These are phyloP conservation scores for Cladosporium sphaerospermum DNA, from an alignment of 2,329 filamentous ascomycete species.

Conservation along the genomic window DNA sequence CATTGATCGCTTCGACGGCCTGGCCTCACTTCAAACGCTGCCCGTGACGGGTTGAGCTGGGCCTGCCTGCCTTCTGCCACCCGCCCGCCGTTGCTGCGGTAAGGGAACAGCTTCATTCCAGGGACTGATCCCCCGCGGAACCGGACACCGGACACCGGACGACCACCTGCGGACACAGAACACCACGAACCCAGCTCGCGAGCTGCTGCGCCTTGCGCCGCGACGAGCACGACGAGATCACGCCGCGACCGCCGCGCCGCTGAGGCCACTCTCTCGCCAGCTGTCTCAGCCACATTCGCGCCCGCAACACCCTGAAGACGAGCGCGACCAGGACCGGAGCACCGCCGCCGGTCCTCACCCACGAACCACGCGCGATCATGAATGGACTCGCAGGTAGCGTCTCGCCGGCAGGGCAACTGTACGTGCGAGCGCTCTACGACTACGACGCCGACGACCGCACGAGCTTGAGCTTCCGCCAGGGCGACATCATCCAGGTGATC, in stretches of 20 bases:
- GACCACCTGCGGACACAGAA: neutral
- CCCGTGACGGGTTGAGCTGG: conserved; percentile 10
- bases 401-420: conserved; percentile 57
- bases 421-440: conserved; percentile 92
- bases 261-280: conserved; percentile 5
- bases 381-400: conserved; percentile 45
- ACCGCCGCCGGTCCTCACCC: conserved; percentile 1
- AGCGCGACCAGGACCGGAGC: conserved; percentile 4
- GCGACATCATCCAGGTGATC: conserved; percentile 96
- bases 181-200: neutral
- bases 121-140: conserved; percentile 1
- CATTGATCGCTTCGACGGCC: neutral
- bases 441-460: conserved; percentile 97
- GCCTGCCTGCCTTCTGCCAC: neutral
- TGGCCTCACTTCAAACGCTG: conserved; percentile 6
- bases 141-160: conserved; percentile 1
- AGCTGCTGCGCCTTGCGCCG: neutral
- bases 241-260: neutral
- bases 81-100: conserved; percentile 7
- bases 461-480: conserved; percentile 91
- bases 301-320: conserved; percentile 5
- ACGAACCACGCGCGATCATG: conserved; percentile 32
- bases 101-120: conserved; percentile 9
- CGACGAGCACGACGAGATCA: too few species aligned
- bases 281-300: conserved; percentile 10